Evolutionary conservation across 2,329 filamentous ascomycete genomes (phyloP), one percentile per base, ranked within the genome.

Genomic region (Epichloe amarillans): DNA sequence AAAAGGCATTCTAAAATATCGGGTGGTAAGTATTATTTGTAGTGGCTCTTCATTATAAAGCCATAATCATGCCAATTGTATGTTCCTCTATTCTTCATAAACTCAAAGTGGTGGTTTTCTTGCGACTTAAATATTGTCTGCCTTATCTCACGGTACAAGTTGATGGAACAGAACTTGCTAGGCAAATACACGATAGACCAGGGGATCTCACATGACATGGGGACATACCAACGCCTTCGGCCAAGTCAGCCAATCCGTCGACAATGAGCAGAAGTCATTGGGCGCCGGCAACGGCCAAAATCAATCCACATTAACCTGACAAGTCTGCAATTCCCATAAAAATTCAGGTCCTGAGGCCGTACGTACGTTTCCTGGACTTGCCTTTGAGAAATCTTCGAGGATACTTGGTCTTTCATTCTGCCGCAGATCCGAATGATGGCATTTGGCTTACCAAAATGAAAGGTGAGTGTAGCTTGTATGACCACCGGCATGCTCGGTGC

Each of bases 161-260:
- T 15, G 12, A 37, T 14, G 15, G 6, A 17, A 23, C n/a, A 15
- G 19, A 11, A 26, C 11, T 5, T 55, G 50, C 50, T 53, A 53
- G 38, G 48, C 47, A 50, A 40, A 40, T 55, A 56, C 53, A 47
- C 17, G 44, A 40, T 55, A 56, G 51, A 47, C 26, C 3, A 2
- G n/a, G 43, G 26, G 19, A 43, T 47, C 54, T 53, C 54, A 56
- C 54, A 56, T 56, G 54, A 56, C 53, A 51, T 50, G 43, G 42
- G n/a, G 40, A 8, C 35, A n/a, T 5, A 23, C 40, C 35, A 33
- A 35, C 47, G 19, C 8, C 33, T 38, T 37, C 12, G 30, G 33
- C 33, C 49, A 45, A 45, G 23, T 21, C 35, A 44, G 21, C 19
- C 10, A 33, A 44, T 36, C 17, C 17, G 40, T 42, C 40, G 40